Evolutionary conservation across 73 alveolate species (phyloP), one percentile per base, ranked within the genome.

Genomic region (Urostyla sp.): DNA sequence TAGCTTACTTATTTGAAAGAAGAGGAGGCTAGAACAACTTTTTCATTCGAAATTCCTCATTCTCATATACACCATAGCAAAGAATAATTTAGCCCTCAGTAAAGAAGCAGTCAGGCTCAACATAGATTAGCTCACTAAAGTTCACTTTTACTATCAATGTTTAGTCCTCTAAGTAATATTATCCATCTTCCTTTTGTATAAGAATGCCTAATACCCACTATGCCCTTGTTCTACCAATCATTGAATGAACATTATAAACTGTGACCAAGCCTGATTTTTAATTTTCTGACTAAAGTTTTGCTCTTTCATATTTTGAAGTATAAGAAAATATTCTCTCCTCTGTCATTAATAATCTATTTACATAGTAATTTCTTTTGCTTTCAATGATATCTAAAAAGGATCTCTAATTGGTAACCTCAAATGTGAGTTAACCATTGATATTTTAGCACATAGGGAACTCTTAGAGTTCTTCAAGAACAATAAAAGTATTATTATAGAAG

Each of bases 161-260:
- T 8, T 30, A 30, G 49, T 83, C 91, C 46, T 83, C 91, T 0
- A 83, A 31, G 36, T 83, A 69, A 53, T 72, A 61, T 30, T 83
- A 52, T 13, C 79, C 51, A 67, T 83, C 91, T 57, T 83, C 91
- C 7, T 78, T 72, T 1, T 18, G 23, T 15, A 35, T 49, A 16
- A 83, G 20, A 30, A 83, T 28, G 11, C 91, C 91, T 0, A 83
- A 28, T 27, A 69, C 75, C 63, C 75, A 55, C 21, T 36, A 58
- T 11, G 48, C 24, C 3, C 48, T 32, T 28, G 46, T 55, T 1
- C 78, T 18, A n/a, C 91, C 91, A 18, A 80, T 31, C 4, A 80
- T 49, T 4, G 77, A 58, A 35, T 74, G 63, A 50, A 80, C 46
- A 18, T 74, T 80, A 67, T 49, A 37, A 36, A 75, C 69, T 21